Base-by-base conservation (phyloP, 306 rosid genomes). In the Malus asiatica region DNA sequence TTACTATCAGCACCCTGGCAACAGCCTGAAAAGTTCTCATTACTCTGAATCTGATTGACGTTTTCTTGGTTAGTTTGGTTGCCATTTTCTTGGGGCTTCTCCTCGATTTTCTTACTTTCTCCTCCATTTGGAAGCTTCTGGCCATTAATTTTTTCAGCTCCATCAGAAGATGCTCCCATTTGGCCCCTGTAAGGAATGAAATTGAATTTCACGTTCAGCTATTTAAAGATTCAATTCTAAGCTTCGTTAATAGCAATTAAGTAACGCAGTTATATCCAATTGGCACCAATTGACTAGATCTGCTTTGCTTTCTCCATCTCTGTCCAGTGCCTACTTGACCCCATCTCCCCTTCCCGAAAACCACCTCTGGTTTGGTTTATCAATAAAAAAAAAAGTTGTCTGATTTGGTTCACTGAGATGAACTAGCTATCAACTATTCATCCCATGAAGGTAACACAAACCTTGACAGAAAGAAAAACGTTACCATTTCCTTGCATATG, bases 1-100 rank as follows among this genome's bases (percentile, higher is more conserved):
- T 40, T 40, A 40, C 44, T 8, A 82, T 86, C 87, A 75, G 77
- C 90, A 72, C 93, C 96, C 86, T 85, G 89, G 89, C 89, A 87
- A 79, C 89, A 87, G 27, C 84, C 87, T 4, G 84, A 46, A 14
- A 81, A 68, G n/a, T 55, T 81, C 71, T 83, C 87, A 72, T 67
- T 80, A 14, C 68, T 79, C 78, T 80, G 78, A 27, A 8, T 40
- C 44, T 40, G 10, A 40, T 8, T 8, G 44, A 7, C 44, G 11
- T 40, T 40, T 40, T 40, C 44, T 40, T 40, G 44, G 11, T 40
- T 3, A 40, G 11, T 55, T 75, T 73, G 78, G 19, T 13, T 45
- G 68, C 45, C 75, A 5, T 60, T 83, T 72, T 83, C 84, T 58
- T 61, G 66, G n/a, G 42, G 59, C 61, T 70, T 79, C 72, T 51